These are phyloP conservation scores for Diaporthe ilicicola DNA, from an alignment of 2,329 filamentous ascomycete genomes.

Conservation along the genomic window DNA sequence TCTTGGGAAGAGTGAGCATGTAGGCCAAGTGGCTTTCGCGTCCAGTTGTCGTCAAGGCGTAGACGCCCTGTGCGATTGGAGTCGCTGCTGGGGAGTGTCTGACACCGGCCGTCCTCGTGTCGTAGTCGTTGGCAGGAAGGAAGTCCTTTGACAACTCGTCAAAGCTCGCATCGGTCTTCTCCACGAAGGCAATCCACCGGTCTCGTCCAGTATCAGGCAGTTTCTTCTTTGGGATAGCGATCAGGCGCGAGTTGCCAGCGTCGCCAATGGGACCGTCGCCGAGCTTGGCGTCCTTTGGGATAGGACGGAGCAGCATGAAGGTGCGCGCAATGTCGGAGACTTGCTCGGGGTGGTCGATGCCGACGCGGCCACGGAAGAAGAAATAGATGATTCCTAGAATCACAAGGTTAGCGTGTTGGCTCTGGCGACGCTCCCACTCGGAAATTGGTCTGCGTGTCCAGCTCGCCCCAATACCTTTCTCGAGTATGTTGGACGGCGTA, in stretches of 20 bases:
- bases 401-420: not conserved
- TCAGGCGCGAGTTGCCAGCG: slow-evolving; percentile 71
- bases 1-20: slow-evolving; percentile 76
- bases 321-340: slow-evolving; percentile 79
- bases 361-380: slow-evolving; percentile 83
- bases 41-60: slow-evolving; percentile 78
- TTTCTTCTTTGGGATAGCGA: slow-evolving; percentile 85
- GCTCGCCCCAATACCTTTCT: slow-evolving; percentile 60
- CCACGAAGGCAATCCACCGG: slow-evolving; percentile 83
- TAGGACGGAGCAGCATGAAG: slow-evolving; percentile 81
- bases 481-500: slow-evolving; percentile 68
- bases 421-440: not conserved
- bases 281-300: slow-evolving; percentile 74
- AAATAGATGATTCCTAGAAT: slow-evolving; percentile 82
- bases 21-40: slow-evolving; percentile 82
- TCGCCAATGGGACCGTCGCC: slow-evolving; percentile 58
- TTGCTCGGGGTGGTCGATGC: slow-evolving; percentile 72
- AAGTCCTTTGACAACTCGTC: slow-evolving; percentile 78
- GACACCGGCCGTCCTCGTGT: slow-evolving; percentile 78
- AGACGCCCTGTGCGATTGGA: slow-evolving; percentile 85
- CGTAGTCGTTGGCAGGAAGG: slow-evolving; percentile 71
- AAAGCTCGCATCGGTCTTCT: slow-evolving; percentile 74
- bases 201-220: slow-evolving; percentile 75
- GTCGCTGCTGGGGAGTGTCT: slow-evolving; percentile 74
- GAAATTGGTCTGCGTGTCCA: too few species aligned